Conservation (phyloP, 2,329 filamentous ascomycete genomes). For the Botrytis fabae region DNA sequence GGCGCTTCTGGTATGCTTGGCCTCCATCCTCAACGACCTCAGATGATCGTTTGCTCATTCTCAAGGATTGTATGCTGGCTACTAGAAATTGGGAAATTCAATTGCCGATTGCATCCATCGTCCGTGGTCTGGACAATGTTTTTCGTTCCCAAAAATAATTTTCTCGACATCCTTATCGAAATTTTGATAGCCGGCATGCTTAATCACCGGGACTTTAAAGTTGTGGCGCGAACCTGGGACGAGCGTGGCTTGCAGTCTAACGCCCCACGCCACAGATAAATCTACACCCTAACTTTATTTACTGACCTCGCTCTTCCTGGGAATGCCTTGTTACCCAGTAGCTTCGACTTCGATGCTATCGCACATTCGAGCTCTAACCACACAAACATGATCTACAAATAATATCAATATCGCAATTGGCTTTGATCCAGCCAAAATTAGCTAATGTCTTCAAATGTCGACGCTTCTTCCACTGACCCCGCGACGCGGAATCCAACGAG, state of each 20-base stretch:
- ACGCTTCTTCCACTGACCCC: constrained; percentile 30
- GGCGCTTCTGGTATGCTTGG: constrained; percentile 41
- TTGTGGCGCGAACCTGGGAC: not conserved
- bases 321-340: not conserved
- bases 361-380: not conserved
- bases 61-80: not conserved
- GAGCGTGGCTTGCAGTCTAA: not conserved
- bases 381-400: constrained; percentile 31
- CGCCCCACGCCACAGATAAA: constrained; percentile 1
- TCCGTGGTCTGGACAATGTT: constrained; percentile 6
- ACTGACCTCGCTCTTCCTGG: not conserved
- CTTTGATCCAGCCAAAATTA: constrained; percentile 23
- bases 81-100: not conserved
- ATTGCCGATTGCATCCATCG: constrained; percentile 7
- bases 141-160: constrained; percentile 21
- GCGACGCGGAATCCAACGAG: constrained; percentile 35
- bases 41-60: constrained; percentile 39
- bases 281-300: constrained; percentile 12
- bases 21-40: constrained; percentile 37
- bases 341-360: constrained; percentile 8
- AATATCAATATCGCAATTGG: constrained; percentile 2
- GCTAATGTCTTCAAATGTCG: constrained; percentile 34
- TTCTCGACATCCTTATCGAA: constrained; percentile 23
- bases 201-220: constrained; percentile 6
- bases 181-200: constrained; percentile 20